Evolutionary conservation across 495 filamentous ascomycete species (phyloP), one percentile per base, ranked within the genome.

Genomic region (Lophiostoma macrostomum): DNA sequence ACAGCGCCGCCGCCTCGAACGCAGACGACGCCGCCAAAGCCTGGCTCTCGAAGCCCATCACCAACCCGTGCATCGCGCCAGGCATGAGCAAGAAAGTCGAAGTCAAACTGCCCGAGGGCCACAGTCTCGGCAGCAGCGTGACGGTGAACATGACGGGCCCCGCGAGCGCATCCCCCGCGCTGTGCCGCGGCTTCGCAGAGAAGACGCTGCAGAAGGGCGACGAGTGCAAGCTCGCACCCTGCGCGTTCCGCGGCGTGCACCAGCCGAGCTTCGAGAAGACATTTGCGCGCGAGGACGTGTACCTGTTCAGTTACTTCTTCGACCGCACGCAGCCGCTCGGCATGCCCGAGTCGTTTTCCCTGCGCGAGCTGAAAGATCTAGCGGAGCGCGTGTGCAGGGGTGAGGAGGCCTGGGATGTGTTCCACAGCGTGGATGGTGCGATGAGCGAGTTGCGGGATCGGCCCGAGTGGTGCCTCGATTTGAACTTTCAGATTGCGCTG

Each of bases 241-340:
- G 93, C 77, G 95, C 93, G 5, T 98, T 98, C 83, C 91, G 91
- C 67, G 93, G 93, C 58, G 80, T 97, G 24, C 88, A 97, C 69
- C 93, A 98, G 67, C 93, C 93, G 1, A 85, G 86, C 30, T 80
- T 98, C 31, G 86, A 80, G 53, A 93, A 95, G 78, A 98, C 93
- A 1, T 97, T 98, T 64, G 75, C 90, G 14, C 76, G 77, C 48
- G 93, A 96, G 67, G 94, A 96, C 65, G 81, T 96, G 19, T 98
- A 90, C 74, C 88, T 95, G 56, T 91, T 98, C 71, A 94, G 88
- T 30, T 98, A 91, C 75, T 98, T 98, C 74, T 95, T 83, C 73
- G 93, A 98, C 75, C 91, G 93, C 64, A 90, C 88, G 25, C 76
- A 84, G 56, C 86, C 87, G 36, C 78, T 98, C 29, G 93, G 93